These are phyloP conservation scores for Claviceps pazoutovae DNA, from an alignment of 2,329 filamentous ascomycete species.

Conservation along the genomic window DNA sequence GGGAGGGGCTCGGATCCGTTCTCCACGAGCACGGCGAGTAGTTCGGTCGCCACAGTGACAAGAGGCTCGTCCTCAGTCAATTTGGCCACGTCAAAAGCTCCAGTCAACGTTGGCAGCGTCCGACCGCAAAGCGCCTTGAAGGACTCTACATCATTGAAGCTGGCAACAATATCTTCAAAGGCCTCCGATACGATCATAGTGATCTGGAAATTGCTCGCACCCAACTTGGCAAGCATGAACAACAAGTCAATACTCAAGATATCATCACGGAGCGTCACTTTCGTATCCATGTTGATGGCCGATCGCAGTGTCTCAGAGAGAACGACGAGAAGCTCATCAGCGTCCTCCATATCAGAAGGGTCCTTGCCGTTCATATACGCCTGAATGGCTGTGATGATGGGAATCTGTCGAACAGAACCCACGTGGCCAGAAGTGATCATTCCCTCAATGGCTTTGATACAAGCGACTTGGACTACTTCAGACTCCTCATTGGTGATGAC, in stretches of 20 bases:
- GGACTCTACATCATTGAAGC: constrained; percentile 50
- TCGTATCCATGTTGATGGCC: constrained; percentile 66
- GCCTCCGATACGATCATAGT: constrained; percentile 77
- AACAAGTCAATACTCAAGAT: constrained; percentile 67
- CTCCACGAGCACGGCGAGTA: constrained; percentile 68
- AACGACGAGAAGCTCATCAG: constrained; percentile 83
- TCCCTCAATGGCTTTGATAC: constrained; percentile 71
- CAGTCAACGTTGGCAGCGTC: constrained; percentile 74
- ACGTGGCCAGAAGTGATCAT: constrained; percentile 42
- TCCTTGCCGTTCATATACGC: constrained; percentile 71
- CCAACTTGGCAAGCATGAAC: constrained; percentile 79
- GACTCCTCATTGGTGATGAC: constrained; percentile 63
- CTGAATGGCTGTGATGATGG: constrained; percentile 48
- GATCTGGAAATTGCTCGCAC: constrained; percentile 81
- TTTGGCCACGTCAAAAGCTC: constrained; percentile 77
- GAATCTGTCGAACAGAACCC: constrained; percentile 40
- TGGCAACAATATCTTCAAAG: constrained; percentile 73
- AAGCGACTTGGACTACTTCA: constrained; percentile 84
- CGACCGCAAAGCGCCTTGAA: constrained; percentile 73
- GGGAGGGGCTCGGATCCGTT: constrained; percentile 77
- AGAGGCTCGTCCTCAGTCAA: constrained; percentile 75
- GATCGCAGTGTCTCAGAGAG: constrained; percentile 76
- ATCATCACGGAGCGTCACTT: constrained; percentile 56
- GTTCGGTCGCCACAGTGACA: constrained; percentile 73
- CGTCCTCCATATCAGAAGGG: constrained; percentile 68